phyloP scores from a whole-genome alignment of 495 filamentous ascomycete species.

The Barbatosphaeria neglecta region DNA sequence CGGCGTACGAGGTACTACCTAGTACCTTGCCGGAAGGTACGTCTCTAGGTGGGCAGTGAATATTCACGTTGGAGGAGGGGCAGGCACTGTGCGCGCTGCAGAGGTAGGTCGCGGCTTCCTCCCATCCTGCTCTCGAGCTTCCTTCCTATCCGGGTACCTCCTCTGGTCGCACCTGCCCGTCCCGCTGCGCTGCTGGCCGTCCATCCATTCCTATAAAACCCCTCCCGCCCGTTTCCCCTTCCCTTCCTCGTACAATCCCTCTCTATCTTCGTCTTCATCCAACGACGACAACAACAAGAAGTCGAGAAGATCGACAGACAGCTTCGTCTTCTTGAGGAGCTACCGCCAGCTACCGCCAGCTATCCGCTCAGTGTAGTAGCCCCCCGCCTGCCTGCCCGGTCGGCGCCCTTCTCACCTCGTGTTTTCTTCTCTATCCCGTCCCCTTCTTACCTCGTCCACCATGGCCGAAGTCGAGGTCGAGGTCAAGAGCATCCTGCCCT shows the following conservation, averaged over 20 bases:
- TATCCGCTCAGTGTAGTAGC: too few relatives aligned
- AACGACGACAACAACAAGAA: background rate
- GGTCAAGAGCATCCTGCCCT: constrained; percentile 46
- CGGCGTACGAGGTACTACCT: too few relatives aligned
- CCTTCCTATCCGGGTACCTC: background rate
- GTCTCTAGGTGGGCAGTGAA: too few relatives aligned
- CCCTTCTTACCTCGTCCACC: background rate
- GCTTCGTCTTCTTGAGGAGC: background rate
- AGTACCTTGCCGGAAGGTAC: too few relatives aligned
- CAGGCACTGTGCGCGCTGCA: too few relatives aligned
- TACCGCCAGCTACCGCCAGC: background rate
- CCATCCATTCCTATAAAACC: too few relatives aligned
- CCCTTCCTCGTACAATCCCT: background rate
- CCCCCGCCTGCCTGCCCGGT: too few relatives aligned
- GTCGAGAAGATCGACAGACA: background rate
- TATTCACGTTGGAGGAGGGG: too few relatives aligned
- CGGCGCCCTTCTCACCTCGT: background rate
- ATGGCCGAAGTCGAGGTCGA: constrained; percentile 3
- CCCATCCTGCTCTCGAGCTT: too few relatives aligned
- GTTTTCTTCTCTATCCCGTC: background rate
- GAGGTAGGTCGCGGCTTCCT: background rate
- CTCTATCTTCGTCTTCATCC: background rate
- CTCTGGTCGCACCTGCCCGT: too few relatives aligned
- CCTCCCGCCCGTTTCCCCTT: background rate
- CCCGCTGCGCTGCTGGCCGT: too few relatives aligned